phyloP scores from a whole-genome alignment of 1,284 basidiomycete genomes.

The Athelia sp. region DNA sequence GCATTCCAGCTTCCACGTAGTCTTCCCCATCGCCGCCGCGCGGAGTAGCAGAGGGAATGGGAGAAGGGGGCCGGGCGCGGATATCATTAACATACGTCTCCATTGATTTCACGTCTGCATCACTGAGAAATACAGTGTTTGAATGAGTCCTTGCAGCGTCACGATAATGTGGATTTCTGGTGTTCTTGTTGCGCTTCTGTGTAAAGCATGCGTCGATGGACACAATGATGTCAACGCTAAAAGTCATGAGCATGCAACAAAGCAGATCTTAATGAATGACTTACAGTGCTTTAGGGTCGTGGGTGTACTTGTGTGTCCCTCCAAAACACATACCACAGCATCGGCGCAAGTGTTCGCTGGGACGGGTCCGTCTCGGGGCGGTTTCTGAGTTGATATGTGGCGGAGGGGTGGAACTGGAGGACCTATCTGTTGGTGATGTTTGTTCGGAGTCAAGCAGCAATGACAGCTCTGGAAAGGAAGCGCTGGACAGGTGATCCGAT shows the following conservation, averaged over 20 bases:
- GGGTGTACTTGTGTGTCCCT: conserved; percentile 1
- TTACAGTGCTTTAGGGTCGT: too few relatives aligned
- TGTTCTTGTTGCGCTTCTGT: not conserved
- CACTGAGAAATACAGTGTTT: conserved; percentile 5
- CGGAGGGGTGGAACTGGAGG: not conserved
- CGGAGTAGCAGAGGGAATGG: too few relatives aligned
- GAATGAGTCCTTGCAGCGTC: not conserved
- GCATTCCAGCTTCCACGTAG: conserved; percentile 8
- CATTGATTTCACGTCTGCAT: conserved; percentile 5
- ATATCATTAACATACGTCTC: conserved; percentile 6
- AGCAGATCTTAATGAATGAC: too few relatives aligned
- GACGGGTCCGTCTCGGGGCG: not conserved
- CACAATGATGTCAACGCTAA: conserved; percentile 7
- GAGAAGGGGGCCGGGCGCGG: too few relatives aligned
- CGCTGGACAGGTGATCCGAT: too few relatives aligned
- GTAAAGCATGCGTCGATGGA: conserved; percentile 18
- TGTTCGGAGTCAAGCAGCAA: too few relatives aligned
- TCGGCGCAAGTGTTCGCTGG: conserved; percentile 12
- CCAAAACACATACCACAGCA: conserved; percentile 15
- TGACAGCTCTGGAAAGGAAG: too few relatives aligned
- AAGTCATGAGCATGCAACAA: too few relatives aligned
- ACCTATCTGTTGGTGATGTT: not conserved
- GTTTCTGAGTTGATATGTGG: not conserved
- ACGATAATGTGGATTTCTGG: not conserved
- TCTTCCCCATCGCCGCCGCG: not conserved